phyloP scores from a whole-genome alignment of 495 filamentous ascomycete genomes.

The Darksidea phi region DNA sequence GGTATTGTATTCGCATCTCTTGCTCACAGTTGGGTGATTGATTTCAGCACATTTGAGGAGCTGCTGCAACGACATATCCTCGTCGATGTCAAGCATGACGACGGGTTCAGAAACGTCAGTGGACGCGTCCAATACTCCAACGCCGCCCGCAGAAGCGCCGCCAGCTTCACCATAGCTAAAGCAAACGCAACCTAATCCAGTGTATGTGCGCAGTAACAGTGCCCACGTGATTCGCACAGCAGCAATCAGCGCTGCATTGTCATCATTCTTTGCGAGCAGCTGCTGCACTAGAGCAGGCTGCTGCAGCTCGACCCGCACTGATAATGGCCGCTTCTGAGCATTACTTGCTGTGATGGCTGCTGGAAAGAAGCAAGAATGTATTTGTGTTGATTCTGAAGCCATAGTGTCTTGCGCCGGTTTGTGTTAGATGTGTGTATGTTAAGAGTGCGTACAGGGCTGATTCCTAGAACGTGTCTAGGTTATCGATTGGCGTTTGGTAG shows the following conservation, averaged over 20 bases:
- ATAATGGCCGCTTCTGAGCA: slow-evolving; percentile 16
- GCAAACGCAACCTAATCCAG: slow-evolving; percentile 51
- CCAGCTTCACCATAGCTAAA: slow-evolving; percentile 57
- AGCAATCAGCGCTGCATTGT: slow-evolving; percentile 51
- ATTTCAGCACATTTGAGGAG: slow-evolving; percentile 2
- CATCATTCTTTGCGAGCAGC: slow-evolving; percentile 32
- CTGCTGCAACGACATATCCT: slow-evolving; percentile 8
- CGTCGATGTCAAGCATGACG: slow-evolving; percentile 2
- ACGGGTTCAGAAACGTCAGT: background rate
- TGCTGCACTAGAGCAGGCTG: slow-evolving; percentile 8
- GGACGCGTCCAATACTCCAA: slow-evolving; percentile 45
- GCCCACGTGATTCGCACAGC: slow-evolving; percentile 56
- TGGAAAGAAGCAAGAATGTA: slow-evolving; percentile 21
- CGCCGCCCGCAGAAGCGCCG: slow-evolving; percentile 42
- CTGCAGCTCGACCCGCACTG: slow-evolving; percentile 19
- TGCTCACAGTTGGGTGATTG: background rate
- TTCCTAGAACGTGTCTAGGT: background rate
- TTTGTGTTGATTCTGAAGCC: background rate
- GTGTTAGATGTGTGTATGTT: background rate
- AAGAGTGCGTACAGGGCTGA: background rate
- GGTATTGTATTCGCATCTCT: slow-evolving; percentile 12
- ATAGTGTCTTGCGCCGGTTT: background rate
- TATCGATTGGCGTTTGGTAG: background rate
- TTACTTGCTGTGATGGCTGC: background rate
- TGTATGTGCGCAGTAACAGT: slow-evolving; percentile 52